Evolutionary conservation across 2,329 filamentous ascomycete genomes (phyloP).

Genomic region (Clonostachys chloroleuca): DNA sequence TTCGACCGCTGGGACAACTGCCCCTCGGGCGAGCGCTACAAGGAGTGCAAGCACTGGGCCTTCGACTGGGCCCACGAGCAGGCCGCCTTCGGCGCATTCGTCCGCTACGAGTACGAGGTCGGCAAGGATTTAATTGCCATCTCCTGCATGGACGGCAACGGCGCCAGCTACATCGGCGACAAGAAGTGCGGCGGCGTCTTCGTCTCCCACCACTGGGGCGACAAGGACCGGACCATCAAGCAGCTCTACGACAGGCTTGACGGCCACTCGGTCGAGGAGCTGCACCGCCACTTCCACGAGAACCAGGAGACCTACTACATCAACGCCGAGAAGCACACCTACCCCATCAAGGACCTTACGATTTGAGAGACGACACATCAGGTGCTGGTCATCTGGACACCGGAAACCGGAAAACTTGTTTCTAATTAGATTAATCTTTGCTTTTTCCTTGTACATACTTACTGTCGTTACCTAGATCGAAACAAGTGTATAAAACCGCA

Average conservation of each 20-base stretch:
- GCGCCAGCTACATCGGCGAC: conserved; percentile 10
- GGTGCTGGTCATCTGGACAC: too few relatives aligned
- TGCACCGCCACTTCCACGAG: conserved; percentile 9
- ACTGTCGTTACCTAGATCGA: too few relatives aligned
- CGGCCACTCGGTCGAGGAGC: conserved; percentile 6
- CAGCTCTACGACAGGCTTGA: conserved; percentile 8
- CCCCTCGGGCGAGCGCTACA: conserved; percentile 8
- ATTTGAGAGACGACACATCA: neutral
- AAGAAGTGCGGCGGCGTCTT: conserved; percentile 14
- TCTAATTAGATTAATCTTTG: too few relatives aligned
- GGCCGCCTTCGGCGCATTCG: conserved; percentile 15
- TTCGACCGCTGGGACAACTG: conserved; percentile 7
- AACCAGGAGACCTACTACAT: conserved; percentile 6
- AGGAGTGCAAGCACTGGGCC: conserved; percentile 11
- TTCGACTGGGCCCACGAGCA: conserved; percentile 19
- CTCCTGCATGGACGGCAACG: conserved; percentile 15
- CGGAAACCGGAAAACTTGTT: too few relatives aligned
- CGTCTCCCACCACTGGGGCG: conserved; percentile 15
- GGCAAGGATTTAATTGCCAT: conserved; percentile 10
- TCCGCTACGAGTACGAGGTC: conserved; percentile 15
- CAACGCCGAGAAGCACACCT: conserved; percentile 6
- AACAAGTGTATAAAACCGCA: too few relatives aligned
- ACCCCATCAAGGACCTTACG: conserved; percentile 4
- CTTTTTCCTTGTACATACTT: too few relatives aligned
- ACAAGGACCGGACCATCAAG: conserved; percentile 9